Base-by-base conservation (phyloP, 345 rosid genomes). In the Corchorus olitorius region DNA sequence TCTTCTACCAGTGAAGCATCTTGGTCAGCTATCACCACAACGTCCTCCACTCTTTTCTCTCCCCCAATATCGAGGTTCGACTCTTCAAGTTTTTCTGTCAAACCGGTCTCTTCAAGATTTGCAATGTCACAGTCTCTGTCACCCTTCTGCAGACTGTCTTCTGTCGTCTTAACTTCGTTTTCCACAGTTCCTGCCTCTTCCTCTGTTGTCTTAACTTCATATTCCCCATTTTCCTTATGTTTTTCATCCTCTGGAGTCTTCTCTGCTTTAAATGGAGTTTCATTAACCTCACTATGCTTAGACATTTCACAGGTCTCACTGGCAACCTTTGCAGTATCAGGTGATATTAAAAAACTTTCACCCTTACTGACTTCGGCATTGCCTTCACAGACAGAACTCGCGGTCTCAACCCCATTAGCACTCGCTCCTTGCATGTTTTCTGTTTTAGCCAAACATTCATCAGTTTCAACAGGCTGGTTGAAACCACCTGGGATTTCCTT, bases 291-390 rank as follows among this genome's bases (percentile, higher is more conserved):
- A 70, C 8, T 4, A 58, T 46, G 60, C 75, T 70, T 78, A 35
- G 70, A 65, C 19, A 62, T 52, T 33, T 3, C 67, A 58, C 27
- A 5, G 60, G 76, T 83, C 64, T 83, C 85, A 52, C 68, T 45
- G 74, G 77, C 76, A 80, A 67, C 81, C 67, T 58, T 72, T 76
- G 81, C 76, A 67, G 72, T 76, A 11, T 83, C 84, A 79, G 87
- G 76, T 59, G 89, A 84, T 79, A 82, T 79, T 4, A 74, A 62
- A 84, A 85, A 75, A 69, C 53, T 71, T 56, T 69, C 84, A 83
- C 81, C 87, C 68, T 75, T 86, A 14, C 59, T 45, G 68, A 56
- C 72, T 77, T 73, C 83, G 63, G 74, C 67, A 15, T 77, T 77
- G 74, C 77, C 75, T 82, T 75, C 64, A 60, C 48, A 65, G 74